These are phyloP conservation scores for Suillus subalutaceus DNA, from an alignment of 768 basidiomycete species.

Conservation along the genomic window DNA sequence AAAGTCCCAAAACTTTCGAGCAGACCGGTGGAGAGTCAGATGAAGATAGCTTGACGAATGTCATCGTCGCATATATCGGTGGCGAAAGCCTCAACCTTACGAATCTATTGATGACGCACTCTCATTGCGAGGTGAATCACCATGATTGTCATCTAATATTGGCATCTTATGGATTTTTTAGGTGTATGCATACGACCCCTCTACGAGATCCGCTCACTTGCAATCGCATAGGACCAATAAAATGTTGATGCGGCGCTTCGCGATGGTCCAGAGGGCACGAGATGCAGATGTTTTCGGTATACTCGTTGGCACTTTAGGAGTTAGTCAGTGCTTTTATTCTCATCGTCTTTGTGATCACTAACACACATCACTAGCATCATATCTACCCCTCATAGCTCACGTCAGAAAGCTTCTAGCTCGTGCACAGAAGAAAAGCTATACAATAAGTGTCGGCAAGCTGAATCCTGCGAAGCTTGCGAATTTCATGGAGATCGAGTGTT, in stretches of 20 bases:
- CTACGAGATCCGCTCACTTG: slow-evolving; percentile 44
- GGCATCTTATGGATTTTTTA: slow-evolving; percentile 29
- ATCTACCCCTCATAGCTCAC: slow-evolving; percentile 82
- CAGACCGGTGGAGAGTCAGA: neutral
- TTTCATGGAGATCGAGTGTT: slow-evolving; percentile 95
- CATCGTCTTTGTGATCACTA: neutral
- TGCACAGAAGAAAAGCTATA: slow-evolving; percentile 88
- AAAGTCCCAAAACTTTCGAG: neutral
- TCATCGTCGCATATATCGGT: slow-evolving; percentile 65
- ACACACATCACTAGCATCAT: slow-evolving; percentile 56
- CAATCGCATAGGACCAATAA: slow-evolving; percentile 76
- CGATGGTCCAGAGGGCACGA: slow-evolving; percentile 81
- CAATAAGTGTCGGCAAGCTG: slow-evolving; percentile 92
- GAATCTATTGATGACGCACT: slow-evolving; percentile 86
- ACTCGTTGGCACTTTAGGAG: slow-evolving; percentile 91
- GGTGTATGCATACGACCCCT: slow-evolving; percentile 81
- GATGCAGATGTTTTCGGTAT: slow-evolving; percentile 96
- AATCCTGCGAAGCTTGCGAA: slow-evolving; percentile 95
- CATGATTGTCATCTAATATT: neutral
- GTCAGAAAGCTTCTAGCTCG: slow-evolving; percentile 70
- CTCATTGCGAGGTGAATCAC: slow-evolving; percentile 55
- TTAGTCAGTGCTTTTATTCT: slow-evolving; percentile 52
- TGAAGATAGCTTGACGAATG: neutral
- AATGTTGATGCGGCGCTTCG: slow-evolving; percentile 89
- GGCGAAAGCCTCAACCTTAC: slow-evolving; percentile 78